Base-by-base conservation (phyloP, 2,329 filamentous ascomycete genomes). In the Colletotrichum navitas region DNA sequence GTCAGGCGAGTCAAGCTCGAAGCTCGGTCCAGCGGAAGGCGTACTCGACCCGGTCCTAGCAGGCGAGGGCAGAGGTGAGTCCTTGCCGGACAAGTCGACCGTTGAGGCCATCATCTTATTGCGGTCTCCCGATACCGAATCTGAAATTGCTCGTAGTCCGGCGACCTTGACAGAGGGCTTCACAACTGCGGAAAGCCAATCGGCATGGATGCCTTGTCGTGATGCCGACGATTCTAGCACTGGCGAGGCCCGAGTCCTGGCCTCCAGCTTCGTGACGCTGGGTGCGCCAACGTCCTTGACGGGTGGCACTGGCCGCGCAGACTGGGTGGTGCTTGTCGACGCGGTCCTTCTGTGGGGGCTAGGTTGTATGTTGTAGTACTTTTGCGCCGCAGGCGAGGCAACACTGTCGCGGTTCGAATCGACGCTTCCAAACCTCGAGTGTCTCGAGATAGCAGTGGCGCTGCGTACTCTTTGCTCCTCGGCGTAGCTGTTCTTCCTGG, bases 71-170 rank as follows among this genome's bases (percentile, higher is more conserved):
- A 88, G 77, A 1, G 86, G 85, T 4, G 86, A 87, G 34, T 89
- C 87, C 71, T 86, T 87, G 8, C 83, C 74, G 14, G 86, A 83
- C 1, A 85, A 83, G 55, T 90, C 87, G 1, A 82, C 80, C 4
- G 87, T 83, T 1, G 87, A 85, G 2, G 81, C 80, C 43, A n/a
- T 10, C 47, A 86, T 77, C 76, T 89, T 90, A 47, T 83, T 83
- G 60, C 87, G 86, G 60, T 90, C 88, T 49, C 86, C 85, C 10
- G 86, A 85, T 16, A 90, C 84, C n/a, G 87, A 89, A 78, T 98
- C 95, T 5, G 95, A 98, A 65, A 95, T 94, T 18, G 94, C 92
- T 74, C 95, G 88, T 68, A 97, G 86, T n/a, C 94, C 93, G 69
- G 86, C 87, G 39, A 82, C 79, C 73, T 86, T 85, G 74, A 83